These are phyloP conservation scores for Mariannaea elegans DNA, from an alignment of 2,329 filamentous ascomycete genomes.

Conservation along the genomic window DNA sequence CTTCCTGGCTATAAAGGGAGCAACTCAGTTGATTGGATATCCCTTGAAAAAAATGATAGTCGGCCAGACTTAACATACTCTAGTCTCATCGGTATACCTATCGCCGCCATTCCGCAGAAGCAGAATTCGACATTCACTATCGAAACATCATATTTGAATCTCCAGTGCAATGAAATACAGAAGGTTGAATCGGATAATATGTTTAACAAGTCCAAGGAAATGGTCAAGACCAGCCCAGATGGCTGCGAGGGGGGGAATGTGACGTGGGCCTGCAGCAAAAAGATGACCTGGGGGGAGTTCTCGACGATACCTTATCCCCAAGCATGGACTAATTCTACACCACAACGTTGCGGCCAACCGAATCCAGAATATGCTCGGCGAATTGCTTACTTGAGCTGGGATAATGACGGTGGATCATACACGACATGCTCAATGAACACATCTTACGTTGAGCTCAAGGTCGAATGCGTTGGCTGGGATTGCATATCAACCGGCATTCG, in stretches of 20 bases:
- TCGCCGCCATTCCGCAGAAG: not conserved
- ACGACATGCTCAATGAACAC: not conserved
- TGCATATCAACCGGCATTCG: slow-evolving; percentile 3
- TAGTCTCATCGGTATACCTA: slow-evolving; percentile 6
- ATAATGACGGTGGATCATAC: not conserved
- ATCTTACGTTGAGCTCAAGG: slow-evolving; percentile 2
- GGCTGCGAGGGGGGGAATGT: not conserved
- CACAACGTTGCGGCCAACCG: not conserved
- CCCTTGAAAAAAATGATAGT: not conserved
- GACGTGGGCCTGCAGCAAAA: not conserved
- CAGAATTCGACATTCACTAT: slow-evolving; percentile 7
- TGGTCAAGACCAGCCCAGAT: not conserved
- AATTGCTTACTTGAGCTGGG: not conserved
- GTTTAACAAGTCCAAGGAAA: not conserved
- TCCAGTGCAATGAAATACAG: not conserved
- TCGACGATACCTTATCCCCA: not conserved
- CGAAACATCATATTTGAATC: slow-evolving; percentile 10
- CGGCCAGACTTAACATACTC: not conserved
- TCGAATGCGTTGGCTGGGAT: slow-evolving; percentile 12
- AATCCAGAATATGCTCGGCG: not conserved
- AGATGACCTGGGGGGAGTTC: not conserved
- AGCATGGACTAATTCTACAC: not conserved
- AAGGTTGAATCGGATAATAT: not conserved
- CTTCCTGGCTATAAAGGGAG: slow-evolving; percentile 11
- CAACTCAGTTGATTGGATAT: slow-evolving; percentile 7